Evolutionary conservation across 2,329 filamentous ascomycete genomes (phyloP).

Genomic region (Fusarium paranaense): DNA sequence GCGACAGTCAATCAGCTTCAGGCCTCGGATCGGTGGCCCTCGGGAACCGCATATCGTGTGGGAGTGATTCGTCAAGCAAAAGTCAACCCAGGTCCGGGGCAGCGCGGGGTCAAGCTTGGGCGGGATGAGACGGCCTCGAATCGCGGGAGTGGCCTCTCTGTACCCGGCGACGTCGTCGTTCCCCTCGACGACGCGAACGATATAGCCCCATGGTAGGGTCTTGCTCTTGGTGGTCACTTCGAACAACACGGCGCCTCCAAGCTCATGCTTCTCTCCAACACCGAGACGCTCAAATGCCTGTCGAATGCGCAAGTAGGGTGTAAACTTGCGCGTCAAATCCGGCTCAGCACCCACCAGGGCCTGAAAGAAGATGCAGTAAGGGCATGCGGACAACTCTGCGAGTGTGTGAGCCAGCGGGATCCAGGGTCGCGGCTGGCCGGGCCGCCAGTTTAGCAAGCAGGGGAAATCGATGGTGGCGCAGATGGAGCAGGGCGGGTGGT

Average conservation of each 20-base stretch:
- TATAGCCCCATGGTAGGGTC: conserved; percentile 52
- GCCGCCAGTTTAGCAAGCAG: conserved; percentile 50
- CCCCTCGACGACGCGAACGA: conserved; percentile 47
- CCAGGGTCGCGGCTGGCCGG: conserved; percentile 52
- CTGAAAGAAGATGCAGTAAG: conserved; percentile 55
- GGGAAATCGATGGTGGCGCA: conserved; percentile 53
- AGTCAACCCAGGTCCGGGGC: conserved; percentile 50
- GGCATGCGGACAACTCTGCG: conserved; percentile 46
- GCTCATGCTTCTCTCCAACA: conserved; percentile 51
- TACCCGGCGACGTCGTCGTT: conserved; percentile 39
- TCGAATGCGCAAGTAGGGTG: conserved; percentile 53
- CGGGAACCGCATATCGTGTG: conserved; percentile 36
- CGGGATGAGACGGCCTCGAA: conserved; percentile 49
- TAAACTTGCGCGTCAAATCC: conserved; percentile 49
- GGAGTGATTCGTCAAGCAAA: conserved; percentile 48
- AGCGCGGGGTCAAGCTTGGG: conserved; percentile 46
- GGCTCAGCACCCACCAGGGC: conserved; percentile 47
- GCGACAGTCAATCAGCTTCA: conserved; percentile 50
- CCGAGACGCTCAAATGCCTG: conserved; percentile 53
- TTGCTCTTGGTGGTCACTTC: conserved; percentile 53
- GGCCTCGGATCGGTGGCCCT: conserved; percentile 38
- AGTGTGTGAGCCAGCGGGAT: conserved; percentile 50
- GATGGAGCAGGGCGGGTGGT: conserved; percentile 44
- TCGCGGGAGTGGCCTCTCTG: conserved; percentile 29
- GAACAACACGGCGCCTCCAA: conserved; percentile 50